Conservation (phyloP, 2,329 filamentous ascomycete genomes). For the Alternaria arbusti region DNA sequence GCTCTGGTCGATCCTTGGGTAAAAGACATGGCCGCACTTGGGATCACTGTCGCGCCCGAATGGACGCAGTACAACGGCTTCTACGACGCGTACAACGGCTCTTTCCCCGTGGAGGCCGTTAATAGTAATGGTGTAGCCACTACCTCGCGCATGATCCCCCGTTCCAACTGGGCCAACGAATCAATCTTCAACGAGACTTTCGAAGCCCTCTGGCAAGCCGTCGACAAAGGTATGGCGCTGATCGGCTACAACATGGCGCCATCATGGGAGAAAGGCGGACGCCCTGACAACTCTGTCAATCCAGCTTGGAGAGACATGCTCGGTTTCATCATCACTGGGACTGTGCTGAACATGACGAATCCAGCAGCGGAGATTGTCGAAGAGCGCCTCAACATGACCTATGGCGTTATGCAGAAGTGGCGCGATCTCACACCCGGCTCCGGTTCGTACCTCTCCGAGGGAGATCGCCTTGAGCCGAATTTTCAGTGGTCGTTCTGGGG, state of each 20-base stretch:
- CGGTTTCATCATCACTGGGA: not conserved
- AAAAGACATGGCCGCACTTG: not conserved
- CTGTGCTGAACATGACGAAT: not conserved
- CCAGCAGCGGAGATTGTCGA: not conserved
- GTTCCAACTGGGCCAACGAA: not conserved
- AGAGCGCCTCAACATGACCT: not conserved
- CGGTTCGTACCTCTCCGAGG: not conserved
- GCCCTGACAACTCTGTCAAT: conserved; percentile 3
- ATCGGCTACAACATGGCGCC: not conserved
- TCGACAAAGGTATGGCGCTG: not conserved
- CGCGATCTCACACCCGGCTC: not conserved
- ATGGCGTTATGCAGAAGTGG: not conserved
- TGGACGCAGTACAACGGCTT: not conserved
- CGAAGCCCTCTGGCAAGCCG: not conserved
- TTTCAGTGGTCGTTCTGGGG: not conserved
- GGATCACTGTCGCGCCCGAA: not conserved
- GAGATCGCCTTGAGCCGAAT: not conserved
- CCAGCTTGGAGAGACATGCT: conserved; percentile 1
- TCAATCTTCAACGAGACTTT: not conserved
- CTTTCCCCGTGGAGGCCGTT: not conserved
- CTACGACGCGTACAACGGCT: not conserved
- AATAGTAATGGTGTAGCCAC: not conserved
- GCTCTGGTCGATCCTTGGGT: not conserved
- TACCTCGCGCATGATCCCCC: not conserved
- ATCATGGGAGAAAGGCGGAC: not conserved